A percentile compares a stretch with the other conserved stretches of the same genome.
These are phyloP conservation scores for Rostrohypoxylon terebratum DNA, from an alignment of 495 filamentous ascomycete genomes.

Conservation along the genomic window DNA sequence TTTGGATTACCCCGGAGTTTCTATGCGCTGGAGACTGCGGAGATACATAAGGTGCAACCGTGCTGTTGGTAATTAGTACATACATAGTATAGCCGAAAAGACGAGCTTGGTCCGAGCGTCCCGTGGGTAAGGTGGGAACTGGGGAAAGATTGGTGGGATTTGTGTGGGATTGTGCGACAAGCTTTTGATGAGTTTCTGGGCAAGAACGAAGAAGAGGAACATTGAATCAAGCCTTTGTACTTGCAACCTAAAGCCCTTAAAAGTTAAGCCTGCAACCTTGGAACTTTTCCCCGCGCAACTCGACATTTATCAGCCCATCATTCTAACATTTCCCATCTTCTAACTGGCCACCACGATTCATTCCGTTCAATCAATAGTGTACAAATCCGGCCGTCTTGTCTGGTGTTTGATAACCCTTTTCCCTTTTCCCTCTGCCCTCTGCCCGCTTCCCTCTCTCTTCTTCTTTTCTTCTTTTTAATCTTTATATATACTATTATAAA, in stretches of 20 bases:
- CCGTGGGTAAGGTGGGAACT: background rate
- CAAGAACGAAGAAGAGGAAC: conserved; percentile 3
- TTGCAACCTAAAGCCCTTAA: background rate
- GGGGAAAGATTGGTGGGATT: conserved; percentile 35
- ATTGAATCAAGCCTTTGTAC: background rate
- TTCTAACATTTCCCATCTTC: background rate
- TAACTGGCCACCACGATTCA: conserved; percentile 2
- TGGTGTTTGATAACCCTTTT: background rate
- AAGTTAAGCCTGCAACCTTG: conserved; percentile 1
- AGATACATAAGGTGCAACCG: background rate
- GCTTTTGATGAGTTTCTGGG: conserved; percentile 32
- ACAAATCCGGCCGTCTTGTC: conserved; percentile 14
- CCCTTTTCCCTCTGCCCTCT: no score
- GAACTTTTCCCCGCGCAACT: conserved; percentile 13
- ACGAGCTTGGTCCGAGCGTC: conserved; percentile 25
- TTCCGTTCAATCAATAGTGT: background rate
- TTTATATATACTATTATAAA: conserved; percentile 15
- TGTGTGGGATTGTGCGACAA: conserved; percentile 22
- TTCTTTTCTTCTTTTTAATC: background rate
- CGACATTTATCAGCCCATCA: conserved; percentile 6
- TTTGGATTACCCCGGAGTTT: background rate
- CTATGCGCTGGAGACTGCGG: background rate
- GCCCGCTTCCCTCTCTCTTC: background rate
- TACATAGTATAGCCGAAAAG: conserved; percentile 2
- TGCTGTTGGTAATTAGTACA: conserved; percentile 5